Conservation (phyloP, 2,329 filamentous ascomycete genomes). For the Diaporthe ilicicola region DNA sequence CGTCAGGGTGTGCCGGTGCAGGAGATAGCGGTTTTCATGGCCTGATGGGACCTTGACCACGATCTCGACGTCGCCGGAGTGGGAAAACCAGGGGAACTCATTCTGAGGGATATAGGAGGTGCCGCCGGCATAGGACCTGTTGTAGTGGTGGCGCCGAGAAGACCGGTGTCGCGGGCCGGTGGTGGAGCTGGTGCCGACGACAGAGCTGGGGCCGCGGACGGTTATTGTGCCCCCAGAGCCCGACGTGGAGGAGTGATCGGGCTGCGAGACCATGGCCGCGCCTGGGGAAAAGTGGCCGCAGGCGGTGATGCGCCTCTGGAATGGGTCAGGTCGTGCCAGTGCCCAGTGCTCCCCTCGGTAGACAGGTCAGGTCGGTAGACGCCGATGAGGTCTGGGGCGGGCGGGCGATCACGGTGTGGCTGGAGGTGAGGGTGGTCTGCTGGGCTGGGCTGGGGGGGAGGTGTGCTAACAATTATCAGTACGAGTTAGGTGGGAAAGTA, state of each 20-base stretch:
- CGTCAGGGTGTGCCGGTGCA: slow-evolving; percentile 86
- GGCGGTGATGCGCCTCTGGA: slow-evolving; percentile 6
- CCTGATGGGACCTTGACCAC: slow-evolving; percentile 71
- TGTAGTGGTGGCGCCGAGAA: slow-evolving; percentile 62
- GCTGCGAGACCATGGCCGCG: slow-evolving; percentile 45
- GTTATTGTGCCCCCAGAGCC: slow-evolving; percentile 38
- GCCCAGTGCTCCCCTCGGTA: slow-evolving; percentile 3
- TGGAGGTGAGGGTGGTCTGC: slow-evolving; percentile 19
- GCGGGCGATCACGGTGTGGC: slow-evolving; percentile 27
- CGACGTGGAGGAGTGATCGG: slow-evolving; percentile 40
- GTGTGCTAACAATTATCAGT: slow-evolving; percentile 21
- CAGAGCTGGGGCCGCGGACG: slow-evolving; percentile 44
- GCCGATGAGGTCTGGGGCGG: slow-evolving; percentile 4
- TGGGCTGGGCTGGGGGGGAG: too few relatives aligned
- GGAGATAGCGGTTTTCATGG: slow-evolving; percentile 83
- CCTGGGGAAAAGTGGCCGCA: slow-evolving; percentile 2
- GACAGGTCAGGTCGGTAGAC: background rate
- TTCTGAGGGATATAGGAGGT: slow-evolving; percentile 77
- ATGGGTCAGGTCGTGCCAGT: slow-evolving; percentile 14
- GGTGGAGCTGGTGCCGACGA: slow-evolving; percentile 40
- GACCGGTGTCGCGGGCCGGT: slow-evolving; percentile 35
- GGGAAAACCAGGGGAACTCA: slow-evolving; percentile 90
- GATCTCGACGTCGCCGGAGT: slow-evolving; percentile 94
- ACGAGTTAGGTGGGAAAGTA: slow-evolving; percentile 22
- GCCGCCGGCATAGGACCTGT: slow-evolving; percentile 82